phyloP scores from a whole-genome alignment of 2,329 filamentous ascomycete species.

The Fusarium pseudoanthophilum region DNA sequence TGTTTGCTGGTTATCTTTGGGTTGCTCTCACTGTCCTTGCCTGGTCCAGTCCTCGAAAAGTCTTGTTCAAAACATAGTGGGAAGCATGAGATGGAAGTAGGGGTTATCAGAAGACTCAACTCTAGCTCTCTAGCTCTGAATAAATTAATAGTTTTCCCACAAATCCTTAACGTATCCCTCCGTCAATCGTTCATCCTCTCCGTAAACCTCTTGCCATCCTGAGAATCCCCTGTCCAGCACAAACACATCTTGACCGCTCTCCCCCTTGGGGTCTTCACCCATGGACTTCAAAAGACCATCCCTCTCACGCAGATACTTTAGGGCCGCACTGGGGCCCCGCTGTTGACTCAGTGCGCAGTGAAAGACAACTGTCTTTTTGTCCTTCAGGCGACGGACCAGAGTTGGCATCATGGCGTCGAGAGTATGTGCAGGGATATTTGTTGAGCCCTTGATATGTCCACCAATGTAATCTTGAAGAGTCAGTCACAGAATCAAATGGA shows the following conservation, averaged over 20 bases:
- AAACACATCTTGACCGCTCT: constrained; percentile 79
- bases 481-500: not conserved
- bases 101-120: not conserved
- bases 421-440: constrained; percentile 77
- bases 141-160: constrained; percentile 72
- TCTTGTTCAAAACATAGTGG: not conserved
- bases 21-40: not conserved
- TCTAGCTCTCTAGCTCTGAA: constrained; percentile 13
- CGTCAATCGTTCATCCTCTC: constrained; percentile 81
- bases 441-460: constrained; percentile 84
- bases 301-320: constrained; percentile 80
- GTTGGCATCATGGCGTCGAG: constrained; percentile 84
- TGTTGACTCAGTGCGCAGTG: constrained; percentile 95
- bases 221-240: constrained; percentile 87
- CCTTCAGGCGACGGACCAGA: constrained; percentile 79
- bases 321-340: constrained; percentile 84
- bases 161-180: constrained; percentile 87
- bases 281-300: constrained; percentile 58
- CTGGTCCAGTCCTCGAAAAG: not conserved
- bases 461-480: constrained; percentile 78
- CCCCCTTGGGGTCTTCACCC: constrained; percentile 54
- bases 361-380: constrained; percentile 88
- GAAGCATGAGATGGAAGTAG: not conserved
- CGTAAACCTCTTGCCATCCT: constrained; percentile 88
- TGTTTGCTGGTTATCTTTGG: too few species aligned